Percentiles rank a stretch among this genome's conserved stretches.
These are phyloP conservation scores for Akanthomyces dipterigenus DNA, from an alignment of 2,329 filamentous ascomycete species.

Conservation along the genomic window DNA sequence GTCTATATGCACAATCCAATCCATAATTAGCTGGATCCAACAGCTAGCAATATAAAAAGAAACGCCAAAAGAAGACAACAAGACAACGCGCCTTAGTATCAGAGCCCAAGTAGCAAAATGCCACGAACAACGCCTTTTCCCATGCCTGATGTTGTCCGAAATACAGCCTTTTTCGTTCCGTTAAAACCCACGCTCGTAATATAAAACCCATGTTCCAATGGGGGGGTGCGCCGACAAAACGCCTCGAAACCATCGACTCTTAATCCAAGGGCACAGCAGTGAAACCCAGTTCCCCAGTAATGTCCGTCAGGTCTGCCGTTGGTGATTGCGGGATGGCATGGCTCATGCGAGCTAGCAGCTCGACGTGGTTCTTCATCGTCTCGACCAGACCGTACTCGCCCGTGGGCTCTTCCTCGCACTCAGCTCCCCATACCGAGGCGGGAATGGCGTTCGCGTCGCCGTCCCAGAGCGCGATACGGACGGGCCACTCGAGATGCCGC, in stretches of 20 bases:
- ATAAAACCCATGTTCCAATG: neutral
- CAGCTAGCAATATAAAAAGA: neutral
- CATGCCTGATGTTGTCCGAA: neutral
- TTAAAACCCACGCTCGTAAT: neutral
- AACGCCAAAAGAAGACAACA: neutral
- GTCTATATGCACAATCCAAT: neutral
- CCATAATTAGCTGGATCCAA: neutral
- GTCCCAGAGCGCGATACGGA: constrained; percentile 53
- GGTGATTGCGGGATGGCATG: constrained; percentile 18
- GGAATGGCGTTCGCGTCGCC: constrained; percentile 41
- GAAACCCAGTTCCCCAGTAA: constrained; percentile 26
- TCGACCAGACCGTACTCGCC: constrained; percentile 29
- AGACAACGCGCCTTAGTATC: neutral
- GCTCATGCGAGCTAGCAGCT: constrained; percentile 32
- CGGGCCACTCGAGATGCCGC: constrained; percentile 55
- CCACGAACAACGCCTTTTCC: constrained; percentile 2
- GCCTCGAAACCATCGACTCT: neutral
- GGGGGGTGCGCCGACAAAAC: neutral
- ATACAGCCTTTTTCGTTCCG: constrained; percentile 6
- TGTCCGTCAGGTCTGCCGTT: constrained; percentile 16
- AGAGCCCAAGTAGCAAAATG: neutral
- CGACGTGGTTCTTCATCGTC: constrained; percentile 34
- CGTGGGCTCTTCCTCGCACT: constrained; percentile 37
- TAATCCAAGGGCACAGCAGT: constrained; percentile 14
- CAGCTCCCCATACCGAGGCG: constrained; percentile 49